These are phyloP conservation scores for Hymenoscyphus albidus DNA, from an alignment of 2,329 filamentous ascomycete species.

Conservation along the genomic window DNA sequence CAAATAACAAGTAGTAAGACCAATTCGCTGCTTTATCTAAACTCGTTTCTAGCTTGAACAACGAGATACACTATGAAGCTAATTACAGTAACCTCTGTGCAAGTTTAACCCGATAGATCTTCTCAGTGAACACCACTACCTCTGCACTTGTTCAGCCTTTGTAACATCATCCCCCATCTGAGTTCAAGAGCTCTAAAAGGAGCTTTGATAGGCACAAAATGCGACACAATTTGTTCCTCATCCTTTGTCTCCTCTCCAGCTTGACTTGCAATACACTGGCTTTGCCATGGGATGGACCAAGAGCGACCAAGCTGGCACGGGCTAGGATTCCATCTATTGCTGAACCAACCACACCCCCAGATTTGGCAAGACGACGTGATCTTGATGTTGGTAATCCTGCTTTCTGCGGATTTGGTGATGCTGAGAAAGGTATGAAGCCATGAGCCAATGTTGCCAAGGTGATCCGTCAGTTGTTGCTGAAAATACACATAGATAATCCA, in stretches of 20 bases:
- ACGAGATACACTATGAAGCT: too few relatives aligned
- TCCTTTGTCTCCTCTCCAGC: background rate
- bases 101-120: too few relatives aligned
- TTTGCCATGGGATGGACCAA: background rate
- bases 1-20: too few relatives aligned
- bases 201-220: background rate
- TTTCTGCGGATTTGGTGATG: background rate
- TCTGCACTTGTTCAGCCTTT: background rate
- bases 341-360: background rate
- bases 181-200: too few relatives aligned
- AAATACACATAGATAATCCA: background rate
- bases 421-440: background rate
- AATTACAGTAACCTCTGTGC: too few relatives aligned
- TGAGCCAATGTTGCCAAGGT: background rate
- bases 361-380: background rate
- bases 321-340: background rate
- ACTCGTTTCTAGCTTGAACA: too few relatives aligned
- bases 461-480: background rate
- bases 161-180: background rate
- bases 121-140: background rate
- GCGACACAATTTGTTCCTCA: background rate
- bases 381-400: background rate
- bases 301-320: background rate
- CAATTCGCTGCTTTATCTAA: too few relatives aligned
- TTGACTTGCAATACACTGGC: background rate